Evolutionary conservation across 257 asterid genomes (phyloP), one percentile per base, ranked within the genome.

Genomic region (Dorcoceras hygrometricum): DNA sequence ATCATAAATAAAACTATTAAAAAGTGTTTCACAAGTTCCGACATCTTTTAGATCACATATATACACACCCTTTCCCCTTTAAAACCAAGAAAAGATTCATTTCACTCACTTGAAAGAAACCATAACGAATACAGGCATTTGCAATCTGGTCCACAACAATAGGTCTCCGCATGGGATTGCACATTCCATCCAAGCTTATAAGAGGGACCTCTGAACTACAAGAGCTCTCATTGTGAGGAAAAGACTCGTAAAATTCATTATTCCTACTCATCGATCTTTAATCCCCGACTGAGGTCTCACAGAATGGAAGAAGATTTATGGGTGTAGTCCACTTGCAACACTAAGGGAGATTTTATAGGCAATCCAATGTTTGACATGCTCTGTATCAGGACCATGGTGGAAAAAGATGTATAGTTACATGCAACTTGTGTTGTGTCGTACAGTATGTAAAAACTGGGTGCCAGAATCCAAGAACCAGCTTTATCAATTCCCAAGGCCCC

Each of bases 51-150:
- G n/a, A n/a, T n/a, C n/a, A n/a, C n/a, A n/a, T n/a, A n/a, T n/a
- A n/a, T n/a, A n/a, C n/a, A n/a, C n/a, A n/a, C n/a, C n/a, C n/a
- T n/a, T n/a, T n/a, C n/a, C n/a, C n/a, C n/a, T n/a, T n/a, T n/a
- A 12, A 8, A 14, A 5, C 5, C 7, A 4, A 8, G 43, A 34
- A 34, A 34, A 66, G 1, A 1, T 53, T n/a, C 1, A 6, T 36
- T n/a, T 0, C 8, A 71, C 77, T 75, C 73, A 85, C 91, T 46
- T 82, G 86, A 58, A 85, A 85, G 76, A 80, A 76, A 29, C 91
- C 86, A 25, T 26, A 27, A 23, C 2, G 23, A 5, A 65, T 57
- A 55, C 88, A 82, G 36, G 83, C 88, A 7, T 58, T 51, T 2
- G 72, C 75, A 9, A 82, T 71, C 2, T 80, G 73, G 2, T 78